Evolutionary conservation across 345 rosid species (phyloP).

Genomic region (Lagerstroemia speciosa): DNA sequence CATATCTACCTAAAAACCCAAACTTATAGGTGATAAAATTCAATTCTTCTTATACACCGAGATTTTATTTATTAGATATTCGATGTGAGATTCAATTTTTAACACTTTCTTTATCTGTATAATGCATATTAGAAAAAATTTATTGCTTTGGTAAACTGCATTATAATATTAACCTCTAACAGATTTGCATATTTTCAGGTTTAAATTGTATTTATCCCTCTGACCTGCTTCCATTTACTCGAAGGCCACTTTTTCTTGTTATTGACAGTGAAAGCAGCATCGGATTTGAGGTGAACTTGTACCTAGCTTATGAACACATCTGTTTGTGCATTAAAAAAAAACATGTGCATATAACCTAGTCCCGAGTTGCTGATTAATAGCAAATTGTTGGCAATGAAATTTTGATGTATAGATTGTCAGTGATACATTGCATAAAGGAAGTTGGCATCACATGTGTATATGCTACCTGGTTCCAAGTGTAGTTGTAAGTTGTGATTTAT

Average conservation of each 20-base stretch:
- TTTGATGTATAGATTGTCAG: not conserved
- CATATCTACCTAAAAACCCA: too few relatives aligned
- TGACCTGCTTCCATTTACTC: conserved; percentile 85
- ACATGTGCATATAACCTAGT: not conserved
- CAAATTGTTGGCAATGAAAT: not conserved
- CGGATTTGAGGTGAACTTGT: conserved; percentile 50
- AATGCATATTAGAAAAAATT: not conserved
- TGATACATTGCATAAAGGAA: not conserved
- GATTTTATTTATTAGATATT: too few relatives aligned
- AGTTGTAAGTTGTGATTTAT: not conserved
- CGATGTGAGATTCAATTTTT: too few relatives aligned
- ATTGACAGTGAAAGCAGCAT: conserved; percentile 73
- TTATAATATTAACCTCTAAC: conserved; percentile 3
- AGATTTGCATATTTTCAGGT: conserved; percentile 38
- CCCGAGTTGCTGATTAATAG: not conserved
- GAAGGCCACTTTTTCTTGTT: conserved; percentile 73
- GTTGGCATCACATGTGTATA: not conserved
- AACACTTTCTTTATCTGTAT: not conserved
- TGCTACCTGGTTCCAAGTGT: not conserved
- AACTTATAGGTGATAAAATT: too few relatives aligned
- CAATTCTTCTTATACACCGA: too few relatives aligned
- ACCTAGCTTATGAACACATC: not conserved
- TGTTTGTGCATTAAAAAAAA: conserved; percentile 5
- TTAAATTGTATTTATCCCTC: conserved; percentile 68
- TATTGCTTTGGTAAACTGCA: not conserved